phyloP scores from a whole-genome alignment of 495 filamentous ascomycete species.

The Penicillium atrosanguineum region DNA sequence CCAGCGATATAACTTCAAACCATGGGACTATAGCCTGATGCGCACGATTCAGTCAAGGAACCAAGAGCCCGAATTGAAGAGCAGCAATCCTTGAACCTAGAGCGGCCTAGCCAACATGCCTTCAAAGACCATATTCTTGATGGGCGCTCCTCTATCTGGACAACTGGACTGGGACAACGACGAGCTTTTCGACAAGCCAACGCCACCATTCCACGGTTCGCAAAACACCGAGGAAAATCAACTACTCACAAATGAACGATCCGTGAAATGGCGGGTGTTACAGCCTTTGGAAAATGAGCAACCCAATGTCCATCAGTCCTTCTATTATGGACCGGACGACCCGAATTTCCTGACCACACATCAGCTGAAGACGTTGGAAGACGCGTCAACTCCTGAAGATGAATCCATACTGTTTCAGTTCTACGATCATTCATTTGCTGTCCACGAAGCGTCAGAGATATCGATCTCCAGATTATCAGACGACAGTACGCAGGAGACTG shows the following conservation, averaged over 20 bases:
- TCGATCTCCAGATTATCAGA: slow-evolving; percentile 18
- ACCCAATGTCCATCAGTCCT: slow-evolving; percentile 1
- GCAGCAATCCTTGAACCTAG: neutral
- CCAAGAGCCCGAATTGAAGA: neutral
- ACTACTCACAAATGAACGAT: slow-evolving; percentile 6
- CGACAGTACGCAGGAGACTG: slow-evolving; percentile 22
- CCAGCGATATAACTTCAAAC: neutral
- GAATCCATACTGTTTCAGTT: slow-evolving; percentile 57
- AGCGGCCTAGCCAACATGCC: slow-evolving; percentile 35
- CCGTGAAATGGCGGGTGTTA: slow-evolving; percentile 44
- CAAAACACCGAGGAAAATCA: slow-evolving; percentile 7
- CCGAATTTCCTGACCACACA: slow-evolving; percentile 51
- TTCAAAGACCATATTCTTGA: slow-evolving; percentile 52
- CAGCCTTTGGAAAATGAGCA: slow-evolving; percentile 14
- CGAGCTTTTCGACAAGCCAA: slow-evolving; percentile 46
- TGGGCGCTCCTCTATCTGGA: slow-evolving; percentile 57
- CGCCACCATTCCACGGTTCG: slow-evolving; percentile 45
- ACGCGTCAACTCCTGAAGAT: slow-evolving; percentile 15
- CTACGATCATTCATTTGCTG: slow-evolving; percentile 68
- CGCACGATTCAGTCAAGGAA: neutral
- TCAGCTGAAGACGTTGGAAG: slow-evolving; percentile 31
- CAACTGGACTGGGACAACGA: slow-evolving; percentile 55
- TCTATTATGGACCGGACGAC: slow-evolving; percentile 21
- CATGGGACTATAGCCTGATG: neutral
- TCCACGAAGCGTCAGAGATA: slow-evolving; percentile 51